Evolutionary conservation across 2,329 filamentous ascomycete genomes (phyloP).

Genomic region (Aspergillus neotritici): DNA sequence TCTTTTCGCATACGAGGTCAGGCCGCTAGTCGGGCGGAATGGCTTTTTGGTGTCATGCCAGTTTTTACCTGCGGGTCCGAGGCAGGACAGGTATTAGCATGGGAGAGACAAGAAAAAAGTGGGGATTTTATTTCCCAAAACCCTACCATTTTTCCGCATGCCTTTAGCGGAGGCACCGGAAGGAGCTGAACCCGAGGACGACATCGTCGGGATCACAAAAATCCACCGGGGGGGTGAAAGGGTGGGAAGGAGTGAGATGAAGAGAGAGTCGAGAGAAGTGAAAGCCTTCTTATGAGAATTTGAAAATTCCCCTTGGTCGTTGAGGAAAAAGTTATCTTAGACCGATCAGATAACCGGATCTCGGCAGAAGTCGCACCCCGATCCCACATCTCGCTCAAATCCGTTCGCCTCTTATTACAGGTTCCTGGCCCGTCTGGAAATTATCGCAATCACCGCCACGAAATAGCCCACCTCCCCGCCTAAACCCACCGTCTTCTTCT

Average conservation of each 20-base stretch:
- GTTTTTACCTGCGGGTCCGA: conserved; percentile 67
- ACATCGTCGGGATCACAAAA: conserved; percentile 38
- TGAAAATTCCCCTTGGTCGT: conserved; percentile 4
- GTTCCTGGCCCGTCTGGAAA: not conserved
- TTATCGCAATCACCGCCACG: conserved; percentile 11
- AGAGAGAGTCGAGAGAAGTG: not conserved
- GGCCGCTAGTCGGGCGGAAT: conserved; percentile 74
- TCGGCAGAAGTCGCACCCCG: conserved; percentile 25
- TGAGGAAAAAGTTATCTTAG: conserved; percentile 33
- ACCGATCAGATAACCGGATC: conserved; percentile 42
- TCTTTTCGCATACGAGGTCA: conserved; percentile 73
- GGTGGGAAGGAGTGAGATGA: conserved; percentile 1
- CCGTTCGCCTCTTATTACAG: conserved; percentile 7
- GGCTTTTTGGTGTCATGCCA: conserved; percentile 81
- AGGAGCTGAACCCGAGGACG: conserved; percentile 30
- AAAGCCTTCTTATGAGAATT: conserved; percentile 11
- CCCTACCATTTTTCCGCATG: conserved; percentile 77
- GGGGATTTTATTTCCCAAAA: conserved; percentile 7
- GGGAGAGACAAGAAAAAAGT: conserved; percentile 9
- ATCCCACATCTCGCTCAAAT: conserved; percentile 11
- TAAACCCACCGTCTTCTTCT: conserved; percentile 10
- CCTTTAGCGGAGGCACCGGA: conserved; percentile 44
- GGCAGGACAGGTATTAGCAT: conserved; percentile 15
- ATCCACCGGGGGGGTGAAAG: not conserved
- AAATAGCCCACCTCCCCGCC: conserved; percentile 3